phyloP scores from a whole-genome alignment of 2,329 filamentous ascomycete genomes.

The Colletotrichum sp. region DNA sequence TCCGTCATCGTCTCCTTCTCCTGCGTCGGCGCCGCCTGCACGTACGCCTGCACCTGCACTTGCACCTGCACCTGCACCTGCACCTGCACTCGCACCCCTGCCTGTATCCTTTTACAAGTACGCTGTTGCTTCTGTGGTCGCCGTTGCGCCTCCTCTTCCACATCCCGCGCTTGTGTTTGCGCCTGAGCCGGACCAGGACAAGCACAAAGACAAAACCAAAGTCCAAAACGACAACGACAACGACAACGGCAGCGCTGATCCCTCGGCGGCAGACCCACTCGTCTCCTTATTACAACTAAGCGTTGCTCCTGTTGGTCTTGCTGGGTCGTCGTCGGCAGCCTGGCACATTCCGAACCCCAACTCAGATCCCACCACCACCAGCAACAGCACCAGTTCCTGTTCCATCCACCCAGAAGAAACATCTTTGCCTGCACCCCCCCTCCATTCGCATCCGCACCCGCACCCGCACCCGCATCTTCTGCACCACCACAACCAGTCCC shows the following conservation, averaged over 20 bases:
- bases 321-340: background rate
- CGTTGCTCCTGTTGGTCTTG: background rate
- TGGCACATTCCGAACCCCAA: constrained; percentile 1
- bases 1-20: background rate
- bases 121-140: background rate
- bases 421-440: background rate
- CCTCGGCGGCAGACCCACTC: background rate
- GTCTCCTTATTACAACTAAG: background rate
- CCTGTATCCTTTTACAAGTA: background rate
- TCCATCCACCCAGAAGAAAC: background rate
- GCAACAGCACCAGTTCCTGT: background rate
- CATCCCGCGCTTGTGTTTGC: background rate
- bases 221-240: background rate
- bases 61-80: background rate
- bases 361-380: background rate
- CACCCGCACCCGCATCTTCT: background rate
- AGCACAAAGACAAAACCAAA: background rate
- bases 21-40: background rate
- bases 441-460: constrained; percentile 9
- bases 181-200: background rate
- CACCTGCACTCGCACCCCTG: background rate
- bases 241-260: background rate
- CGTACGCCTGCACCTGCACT: background rate
- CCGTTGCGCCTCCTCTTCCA: background rate
- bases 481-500: background rate